phyloP scores from a whole-genome alignment of 495 filamentous ascomycete genomes.

The Neurospora sp. region DNA sequence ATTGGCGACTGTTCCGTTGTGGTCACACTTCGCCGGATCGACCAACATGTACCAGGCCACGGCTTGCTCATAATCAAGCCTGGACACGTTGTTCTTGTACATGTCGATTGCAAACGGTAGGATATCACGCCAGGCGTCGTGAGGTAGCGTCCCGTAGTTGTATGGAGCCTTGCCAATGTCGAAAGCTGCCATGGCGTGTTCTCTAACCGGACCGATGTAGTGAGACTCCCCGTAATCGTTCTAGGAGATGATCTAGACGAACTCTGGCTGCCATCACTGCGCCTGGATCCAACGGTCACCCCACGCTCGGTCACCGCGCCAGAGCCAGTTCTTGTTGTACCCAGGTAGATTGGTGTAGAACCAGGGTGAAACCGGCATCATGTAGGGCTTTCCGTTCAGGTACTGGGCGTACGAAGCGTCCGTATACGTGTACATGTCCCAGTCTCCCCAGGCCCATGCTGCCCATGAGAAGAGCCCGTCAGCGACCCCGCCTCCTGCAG shows the following conservation, averaged over 20 bases:
- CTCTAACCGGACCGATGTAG: conserved; percentile 43
- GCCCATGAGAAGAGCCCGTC: conserved; percentile 13
- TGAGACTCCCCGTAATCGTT: conserved; percentile 66
- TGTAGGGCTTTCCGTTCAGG: conserved; percentile 24
- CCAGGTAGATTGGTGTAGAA: conserved; percentile 54
- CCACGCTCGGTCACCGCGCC: conserved; percentile 56
- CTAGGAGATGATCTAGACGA: conserved; percentile 47
- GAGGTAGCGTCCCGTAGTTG: conserved; percentile 34
- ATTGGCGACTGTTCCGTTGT: conserved; percentile 22
- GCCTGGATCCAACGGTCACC: conserved; percentile 60
- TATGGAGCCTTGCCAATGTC: conserved; percentile 29
- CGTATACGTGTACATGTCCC: too few species aligned
- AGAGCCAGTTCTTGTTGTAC: conserved; percentile 61
- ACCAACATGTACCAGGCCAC: conserved; percentile 50
- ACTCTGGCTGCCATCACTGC: conserved; percentile 45
- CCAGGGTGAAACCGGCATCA: conserved; percentile 66
- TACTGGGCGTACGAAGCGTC: background rate
- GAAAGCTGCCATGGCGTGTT: conserved; percentile 33
- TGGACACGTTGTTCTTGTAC: conserved; percentile 37
- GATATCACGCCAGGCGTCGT: conserved; percentile 29
- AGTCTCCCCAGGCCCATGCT: background rate
- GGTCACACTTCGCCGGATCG: conserved; percentile 15
- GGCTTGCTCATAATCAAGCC: conserved; percentile 26
- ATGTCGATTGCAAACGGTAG: conserved; percentile 51
- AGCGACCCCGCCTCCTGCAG: background rate